These are phyloP conservation scores for Cryphonectria japonica DNA, from an alignment of 2,329 filamentous ascomycete species.

Conservation along the genomic window DNA sequence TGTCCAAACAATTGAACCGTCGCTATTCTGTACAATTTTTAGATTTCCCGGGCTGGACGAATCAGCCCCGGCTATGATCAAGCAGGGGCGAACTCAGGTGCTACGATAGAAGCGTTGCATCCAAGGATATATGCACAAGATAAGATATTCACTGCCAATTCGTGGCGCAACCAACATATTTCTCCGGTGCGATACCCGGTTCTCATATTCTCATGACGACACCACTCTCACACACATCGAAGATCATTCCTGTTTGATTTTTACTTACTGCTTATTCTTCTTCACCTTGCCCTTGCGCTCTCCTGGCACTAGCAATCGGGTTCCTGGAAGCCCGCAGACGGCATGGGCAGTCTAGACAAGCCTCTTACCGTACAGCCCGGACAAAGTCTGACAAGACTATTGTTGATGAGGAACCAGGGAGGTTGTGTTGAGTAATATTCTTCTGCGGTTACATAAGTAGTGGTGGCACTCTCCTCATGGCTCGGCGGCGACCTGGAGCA, in stretches of 20 bases:
- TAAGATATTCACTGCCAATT: conserved; percentile 16
- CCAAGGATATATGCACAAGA: background rate
- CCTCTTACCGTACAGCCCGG: background rate
- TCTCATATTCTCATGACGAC: conserved; percentile 10
- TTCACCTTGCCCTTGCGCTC: background rate
- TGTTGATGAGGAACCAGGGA: background rate
- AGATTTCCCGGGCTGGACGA: background rate
- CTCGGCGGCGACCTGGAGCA: background rate
- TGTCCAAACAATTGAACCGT: background rate
- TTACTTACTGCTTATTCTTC: background rate
- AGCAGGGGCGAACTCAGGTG: background rate
- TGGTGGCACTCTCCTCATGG: background rate
- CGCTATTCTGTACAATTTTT: background rate
- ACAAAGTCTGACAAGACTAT: background rate
- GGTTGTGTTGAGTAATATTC: background rate
- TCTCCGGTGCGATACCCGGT: background rate
- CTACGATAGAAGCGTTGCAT: background rate
- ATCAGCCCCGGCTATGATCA: background rate
- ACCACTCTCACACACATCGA: background rate
- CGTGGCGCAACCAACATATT: background rate
- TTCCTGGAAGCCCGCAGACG: background rate
- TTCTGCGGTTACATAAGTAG: background rate
- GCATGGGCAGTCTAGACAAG: conserved; percentile 5
- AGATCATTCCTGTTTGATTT: background rate
- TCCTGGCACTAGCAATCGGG: conserved; percentile 7